phyloP scores from a whole-genome alignment of 1,139 yeast species.

The Pichia sp. region DNA sequence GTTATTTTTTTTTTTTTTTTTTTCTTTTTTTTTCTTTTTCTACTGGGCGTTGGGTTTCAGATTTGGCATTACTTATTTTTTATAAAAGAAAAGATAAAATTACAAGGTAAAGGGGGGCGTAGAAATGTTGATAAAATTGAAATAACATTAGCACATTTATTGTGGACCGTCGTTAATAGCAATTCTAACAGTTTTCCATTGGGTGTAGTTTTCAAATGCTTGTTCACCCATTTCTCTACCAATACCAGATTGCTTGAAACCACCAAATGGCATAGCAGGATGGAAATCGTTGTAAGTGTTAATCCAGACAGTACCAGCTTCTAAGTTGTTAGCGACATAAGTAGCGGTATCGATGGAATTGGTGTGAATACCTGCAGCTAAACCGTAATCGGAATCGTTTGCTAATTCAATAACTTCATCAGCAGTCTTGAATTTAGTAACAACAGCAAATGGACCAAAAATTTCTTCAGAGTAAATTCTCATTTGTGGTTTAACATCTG shows the following conservation, averaged over 20 bases:
- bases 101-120: too few relatives aligned
- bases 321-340: conserved; percentile 53
- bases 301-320: conserved; percentile 73
- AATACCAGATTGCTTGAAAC: conserved; percentile 69
- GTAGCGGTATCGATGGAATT: conserved; percentile 46
- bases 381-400: conserved; percentile 67
- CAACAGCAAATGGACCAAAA: conserved; percentile 70
- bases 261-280: conserved; percentile 71
- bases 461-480: conserved; percentile 61
- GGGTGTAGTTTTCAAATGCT: conserved; percentile 67
- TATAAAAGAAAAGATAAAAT: too few relatives aligned
- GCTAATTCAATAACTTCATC: conserved; percentile 62
- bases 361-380: conserved; percentile 78
- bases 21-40: too few relatives aligned
- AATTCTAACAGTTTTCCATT: conserved; percentile 66
- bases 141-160: conserved; percentile 12
- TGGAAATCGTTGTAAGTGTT: conserved; percentile 74
- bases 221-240: conserved; percentile 79
- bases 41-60: too few relatives aligned
- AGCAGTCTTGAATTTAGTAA: conserved; percentile 54
- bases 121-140: too few relatives aligned
- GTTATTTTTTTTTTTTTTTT: too few relatives aligned
- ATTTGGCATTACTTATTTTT: too few relatives aligned
- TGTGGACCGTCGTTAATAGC: conserved; percentile 20
- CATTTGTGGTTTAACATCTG: conserved; percentile 55